Conservation (phyloP, 2,329 filamentous ascomycete genomes). For the Macrophomina tecta region DNA sequence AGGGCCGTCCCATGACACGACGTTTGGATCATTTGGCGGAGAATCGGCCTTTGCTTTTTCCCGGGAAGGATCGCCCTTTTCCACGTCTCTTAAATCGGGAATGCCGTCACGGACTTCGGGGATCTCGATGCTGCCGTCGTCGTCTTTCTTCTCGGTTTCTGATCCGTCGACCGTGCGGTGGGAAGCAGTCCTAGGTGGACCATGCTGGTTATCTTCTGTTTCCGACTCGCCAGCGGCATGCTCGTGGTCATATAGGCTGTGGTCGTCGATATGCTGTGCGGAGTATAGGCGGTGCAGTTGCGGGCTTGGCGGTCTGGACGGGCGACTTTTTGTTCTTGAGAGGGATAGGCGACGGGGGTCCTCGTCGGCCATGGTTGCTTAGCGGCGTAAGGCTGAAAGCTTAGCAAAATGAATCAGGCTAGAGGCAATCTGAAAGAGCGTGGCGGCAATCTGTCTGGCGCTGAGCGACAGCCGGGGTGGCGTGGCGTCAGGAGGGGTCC, state of each 20-base stretch:
- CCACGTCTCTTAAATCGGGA: slow-evolving; percentile 40
- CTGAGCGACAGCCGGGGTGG: neutral
- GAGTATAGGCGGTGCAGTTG: slow-evolving; percentile 39
- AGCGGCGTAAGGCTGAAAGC: slow-evolving; percentile 21
- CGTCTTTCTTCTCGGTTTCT: slow-evolving; percentile 30
- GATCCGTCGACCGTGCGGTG: slow-evolving; percentile 30
- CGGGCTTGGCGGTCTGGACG: slow-evolving; percentile 33
- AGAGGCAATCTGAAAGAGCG: neutral
- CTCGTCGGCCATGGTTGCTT: slow-evolving; percentile 22
- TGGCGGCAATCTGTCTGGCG: neutral
- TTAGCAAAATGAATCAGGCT: slow-evolving; percentile 12
- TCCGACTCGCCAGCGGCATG: slow-evolving; percentile 34
- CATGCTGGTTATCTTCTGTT: neutral
- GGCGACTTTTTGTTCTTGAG: slow-evolving; percentile 28
- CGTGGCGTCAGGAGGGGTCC: slow-evolving; percentile 4
- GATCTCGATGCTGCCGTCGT: slow-evolving; percentile 28
- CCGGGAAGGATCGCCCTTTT: slow-evolving; percentile 33
- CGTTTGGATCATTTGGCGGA: slow-evolving; percentile 40
- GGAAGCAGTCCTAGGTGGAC: neutral
- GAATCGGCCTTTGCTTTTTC: slow-evolving; percentile 38
- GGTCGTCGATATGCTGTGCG: slow-evolving; percentile 42
- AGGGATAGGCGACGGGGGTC: slow-evolving; percentile 14
- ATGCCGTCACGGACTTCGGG: slow-evolving; percentile 40
- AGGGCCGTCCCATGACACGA: slow-evolving; percentile 53
- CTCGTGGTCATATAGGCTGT: slow-evolving; percentile 43